Base-by-base conservation (phyloP, 495 filamentous ascomycete species). In the Geoglossum glabrum region DNA sequence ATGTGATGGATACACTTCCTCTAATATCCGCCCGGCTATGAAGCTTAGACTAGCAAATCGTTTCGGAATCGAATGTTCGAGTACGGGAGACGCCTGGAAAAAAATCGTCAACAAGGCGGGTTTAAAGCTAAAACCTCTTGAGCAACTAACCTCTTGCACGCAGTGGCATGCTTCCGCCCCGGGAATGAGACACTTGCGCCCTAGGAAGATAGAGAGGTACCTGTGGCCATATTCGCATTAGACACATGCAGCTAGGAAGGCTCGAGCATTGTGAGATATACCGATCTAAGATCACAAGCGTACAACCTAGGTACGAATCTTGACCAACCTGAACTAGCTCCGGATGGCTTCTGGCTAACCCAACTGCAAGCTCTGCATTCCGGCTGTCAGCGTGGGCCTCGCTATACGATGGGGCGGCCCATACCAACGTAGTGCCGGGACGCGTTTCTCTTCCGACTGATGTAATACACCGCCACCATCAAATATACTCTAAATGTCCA, bases 401-500 rank as follows among this genome's bases (percentile, higher is more conserved):
- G 13, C 11, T 28, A 3, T 28, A 19, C 19, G 17, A 13, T 17
- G 26, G 1, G 23, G 28, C n/a, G 40, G 11, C 28, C 27, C 30
- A 25, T 27, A 56, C 54, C 54, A 45, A 56, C 19, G 19, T 56
- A 56, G 21, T 38, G 33, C 6, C 54, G 13, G 25, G 54, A 27
- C n/a, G 54, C 54, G n/a, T 21, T 56, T 33, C 54, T 31, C 38
- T 56, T 56, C 31, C 38, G 54, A 27, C 54, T 15, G 13, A 56
- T 56, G 31, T 56, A 56, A 40, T 56, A 56, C 6, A 56, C 8
- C 17, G 33, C 31, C 13, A 56, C 38, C 54, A 56, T 56, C 33
- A 56, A 38, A 56, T 38, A 56, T 19, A 56, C 54, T 27, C 54
- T 8, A 26, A 26, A 40, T 23, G 38, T 56, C 54, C 54, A 56